Evolutionary conservation across 140 eudicot genomes (phyloP).

Genomic region (Bidens hawaiensis): DNA sequence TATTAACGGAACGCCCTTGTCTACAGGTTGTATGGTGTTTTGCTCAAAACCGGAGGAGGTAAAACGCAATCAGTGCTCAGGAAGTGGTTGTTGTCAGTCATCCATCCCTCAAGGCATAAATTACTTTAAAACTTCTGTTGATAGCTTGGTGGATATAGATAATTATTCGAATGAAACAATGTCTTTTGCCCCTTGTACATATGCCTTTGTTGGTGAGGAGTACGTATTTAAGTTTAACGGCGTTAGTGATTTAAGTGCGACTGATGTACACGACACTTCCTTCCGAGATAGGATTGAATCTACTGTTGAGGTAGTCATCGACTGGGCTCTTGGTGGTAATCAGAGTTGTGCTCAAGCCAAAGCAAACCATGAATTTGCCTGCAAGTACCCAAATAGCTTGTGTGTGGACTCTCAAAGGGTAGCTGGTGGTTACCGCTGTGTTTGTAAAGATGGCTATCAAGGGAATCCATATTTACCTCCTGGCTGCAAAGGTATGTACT

Average conservation of each 20-base stretch:
- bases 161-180: neutral
- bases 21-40: constrained; percentile 32
- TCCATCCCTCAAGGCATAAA: constrained; percentile 31
- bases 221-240: constrained; percentile 22
- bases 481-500: constrained; percentile 12
- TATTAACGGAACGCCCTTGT: neutral
- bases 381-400: constrained; percentile 17
- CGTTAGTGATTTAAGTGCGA: constrained; percentile 3
- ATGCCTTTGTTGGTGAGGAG: constrained; percentile 42
- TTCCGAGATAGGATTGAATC: neutral
- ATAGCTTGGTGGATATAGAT: neutral
- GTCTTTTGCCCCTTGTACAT: constrained; percentile 31
- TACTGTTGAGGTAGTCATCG: constrained; percentile 34
- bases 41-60: constrained; percentile 33
- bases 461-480: constrained; percentile 45
- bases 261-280: neutral
- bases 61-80: constrained; percentile 26
- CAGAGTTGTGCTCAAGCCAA: constrained; percentile 22
- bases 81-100: constrained; percentile 53
- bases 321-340: constrained; percentile 36
- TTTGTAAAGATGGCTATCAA: constrained; percentile 28
- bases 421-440: constrained; percentile 32
- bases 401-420: constrained; percentile 21
- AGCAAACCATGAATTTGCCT: constrained; percentile 3
- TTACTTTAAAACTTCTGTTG: neutral